phyloP scores from a whole-genome alignment of 805 yeast genomes.

The Yarrowia sp. region DNA sequence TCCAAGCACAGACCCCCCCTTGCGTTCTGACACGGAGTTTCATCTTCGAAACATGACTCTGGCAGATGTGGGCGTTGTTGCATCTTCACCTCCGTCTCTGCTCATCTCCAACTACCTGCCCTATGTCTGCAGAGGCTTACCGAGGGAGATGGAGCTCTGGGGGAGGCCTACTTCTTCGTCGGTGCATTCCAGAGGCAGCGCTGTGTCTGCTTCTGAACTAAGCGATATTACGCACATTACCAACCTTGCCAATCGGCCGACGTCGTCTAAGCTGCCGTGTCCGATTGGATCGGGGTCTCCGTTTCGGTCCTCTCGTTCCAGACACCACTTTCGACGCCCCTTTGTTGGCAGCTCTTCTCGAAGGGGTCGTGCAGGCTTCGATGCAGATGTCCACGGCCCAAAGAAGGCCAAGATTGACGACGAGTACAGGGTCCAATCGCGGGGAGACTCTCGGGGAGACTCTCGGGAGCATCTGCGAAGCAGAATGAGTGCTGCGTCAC shows the following conservation, averaged over 20 bases:
- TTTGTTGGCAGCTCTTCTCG: background rate
- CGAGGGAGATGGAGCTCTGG: background rate
- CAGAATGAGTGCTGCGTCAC: background rate
- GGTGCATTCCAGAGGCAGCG: background rate
- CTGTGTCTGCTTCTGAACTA: constrained; percentile 13
- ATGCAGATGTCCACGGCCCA: background rate
- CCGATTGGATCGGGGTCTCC: constrained; percentile 15
- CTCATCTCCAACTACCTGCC: constrained; percentile 12
- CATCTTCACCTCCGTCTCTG: background rate
- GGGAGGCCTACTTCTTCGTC: background rate
- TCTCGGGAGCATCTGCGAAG: background rate
- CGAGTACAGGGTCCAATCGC: background rate
- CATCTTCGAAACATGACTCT: constrained; percentile 10
- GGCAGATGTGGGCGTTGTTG: background rate
- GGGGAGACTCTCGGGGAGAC: background rate
- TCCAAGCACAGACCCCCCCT: background rate
- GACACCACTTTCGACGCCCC: constrained; percentile 15
- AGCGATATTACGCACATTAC: constrained; percentile 1
- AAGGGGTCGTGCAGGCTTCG: background rate
- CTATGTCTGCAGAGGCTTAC: constrained; percentile 1
- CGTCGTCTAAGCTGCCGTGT: constrained; percentile 8
- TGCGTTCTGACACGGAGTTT: constrained; percentile 16
- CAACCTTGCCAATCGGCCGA: background rate
- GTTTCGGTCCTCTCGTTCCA: background rate
- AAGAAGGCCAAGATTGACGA: background rate